Evolutionary conservation across 2,329 filamentous ascomycete species (phyloP).

Genomic region (Xylaria sp.): DNA sequence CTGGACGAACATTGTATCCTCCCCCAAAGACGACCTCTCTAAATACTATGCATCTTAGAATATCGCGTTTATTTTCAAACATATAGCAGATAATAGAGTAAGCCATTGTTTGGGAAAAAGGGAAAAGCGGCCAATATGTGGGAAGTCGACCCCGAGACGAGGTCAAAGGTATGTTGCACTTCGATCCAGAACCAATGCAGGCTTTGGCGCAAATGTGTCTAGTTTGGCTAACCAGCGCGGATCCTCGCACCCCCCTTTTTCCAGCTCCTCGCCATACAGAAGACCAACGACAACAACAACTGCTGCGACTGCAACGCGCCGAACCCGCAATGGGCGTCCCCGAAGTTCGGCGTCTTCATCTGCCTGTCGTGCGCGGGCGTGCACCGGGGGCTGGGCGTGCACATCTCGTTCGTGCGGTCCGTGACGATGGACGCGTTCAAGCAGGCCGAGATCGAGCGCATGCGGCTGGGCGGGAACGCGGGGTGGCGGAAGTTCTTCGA

Average conservation of each 20-base stretch:
- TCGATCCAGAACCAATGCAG: constrained; percentile 7
- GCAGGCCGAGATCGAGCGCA: constrained; percentile 87
- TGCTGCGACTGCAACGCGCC: constrained; percentile 97
- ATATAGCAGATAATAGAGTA: constrained; percentile 18
- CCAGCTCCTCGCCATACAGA: constrained; percentile 90
- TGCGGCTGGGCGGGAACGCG: constrained; percentile 91
- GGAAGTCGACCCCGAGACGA: constrained; percentile 98
- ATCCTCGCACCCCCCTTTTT: constrained; percentile 23
- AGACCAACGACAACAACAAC: constrained; percentile 85
- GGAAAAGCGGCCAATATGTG: constrained; percentile 70
- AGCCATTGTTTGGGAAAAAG: background rate
- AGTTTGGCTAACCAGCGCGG: constrained; percentile 34
- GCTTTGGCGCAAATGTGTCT: constrained; percentile 18
- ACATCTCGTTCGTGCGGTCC: constrained; percentile 97
- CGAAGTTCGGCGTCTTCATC: constrained; percentile 99
- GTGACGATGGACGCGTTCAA: constrained; percentile 99
- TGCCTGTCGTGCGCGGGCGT: constrained; percentile 95
- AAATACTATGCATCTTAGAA: constrained; percentile 5
- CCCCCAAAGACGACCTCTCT: constrained; percentile 1
- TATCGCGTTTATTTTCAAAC: constrained; percentile 1
- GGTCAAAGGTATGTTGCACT: constrained; percentile 77
- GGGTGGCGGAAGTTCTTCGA: constrained; percentile 91
- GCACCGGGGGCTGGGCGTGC: constrained; percentile 93
- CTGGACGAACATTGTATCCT: constrained; percentile 18
- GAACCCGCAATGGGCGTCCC: constrained; percentile 96